These are phyloP conservation scores for Zygoascus bituminiphila DNA, from an alignment of 805 yeast genomes.

Conservation along the genomic window DNA sequence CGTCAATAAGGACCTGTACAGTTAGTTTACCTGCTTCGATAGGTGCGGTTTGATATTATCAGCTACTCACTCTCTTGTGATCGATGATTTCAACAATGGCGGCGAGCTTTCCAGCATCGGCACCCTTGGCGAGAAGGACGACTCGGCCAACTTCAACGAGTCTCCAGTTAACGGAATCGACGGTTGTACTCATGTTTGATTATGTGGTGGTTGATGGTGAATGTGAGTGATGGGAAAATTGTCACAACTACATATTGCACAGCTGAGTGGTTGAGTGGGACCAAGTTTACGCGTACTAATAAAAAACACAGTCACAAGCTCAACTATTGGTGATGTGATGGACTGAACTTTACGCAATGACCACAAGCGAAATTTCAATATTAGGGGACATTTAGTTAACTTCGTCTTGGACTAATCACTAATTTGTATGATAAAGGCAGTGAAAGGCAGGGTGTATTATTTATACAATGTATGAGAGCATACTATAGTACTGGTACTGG, in stretches of 20 bases:
- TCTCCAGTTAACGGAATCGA: conserved; percentile 98
- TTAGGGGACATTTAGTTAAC: too few relatives aligned
- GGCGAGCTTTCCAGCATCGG: conserved; percentile 74
- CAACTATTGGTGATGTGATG: not conserved
- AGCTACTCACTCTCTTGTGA: conserved; percentile 81
- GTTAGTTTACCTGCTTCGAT: too few relatives aligned
- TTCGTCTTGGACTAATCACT: too few relatives aligned
- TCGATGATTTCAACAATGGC: conserved; percentile 97
- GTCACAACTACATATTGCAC: not conserved
- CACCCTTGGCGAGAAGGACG: conserved; percentile 80
- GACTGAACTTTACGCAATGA: too few relatives aligned
- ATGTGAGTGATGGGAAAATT: not conserved
- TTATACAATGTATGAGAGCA: too few relatives aligned
- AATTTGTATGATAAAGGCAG: too few relatives aligned
- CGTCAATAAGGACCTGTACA: conserved; percentile 92
- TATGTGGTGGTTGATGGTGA: not conserved
- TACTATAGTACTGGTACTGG: too few relatives aligned
- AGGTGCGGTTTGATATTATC: not conserved
- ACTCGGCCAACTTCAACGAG: conserved; percentile 99
- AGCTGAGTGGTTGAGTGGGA: conserved; percentile 5
- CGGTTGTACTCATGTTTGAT: conserved; percentile 61
- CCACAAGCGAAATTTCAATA: too few relatives aligned
- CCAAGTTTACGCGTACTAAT: not conserved
- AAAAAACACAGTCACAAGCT: not conserved
- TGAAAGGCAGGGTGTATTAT: too few relatives aligned